Conservation (phyloP, 2,329 filamentous ascomycete genomes). For the Albophoma yamanashiensis region DNA sequence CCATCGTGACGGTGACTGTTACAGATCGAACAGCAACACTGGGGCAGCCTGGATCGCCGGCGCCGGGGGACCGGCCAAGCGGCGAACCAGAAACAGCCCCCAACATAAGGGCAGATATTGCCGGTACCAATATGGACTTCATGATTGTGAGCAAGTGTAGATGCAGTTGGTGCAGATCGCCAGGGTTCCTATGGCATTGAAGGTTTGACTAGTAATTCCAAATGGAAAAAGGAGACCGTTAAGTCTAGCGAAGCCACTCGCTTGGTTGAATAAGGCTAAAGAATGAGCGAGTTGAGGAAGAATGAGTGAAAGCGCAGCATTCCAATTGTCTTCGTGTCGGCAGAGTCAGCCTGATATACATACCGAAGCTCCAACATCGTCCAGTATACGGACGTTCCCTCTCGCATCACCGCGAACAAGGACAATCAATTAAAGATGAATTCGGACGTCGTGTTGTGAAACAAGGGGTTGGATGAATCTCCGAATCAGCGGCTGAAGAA, state of each 20-base stretch:
- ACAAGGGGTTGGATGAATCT: background rate
- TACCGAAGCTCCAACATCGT: too few species aligned
- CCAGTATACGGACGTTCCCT: too few species aligned
- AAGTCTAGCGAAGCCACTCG: background rate
- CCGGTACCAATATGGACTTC: background rate
- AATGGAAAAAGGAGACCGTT: background rate
- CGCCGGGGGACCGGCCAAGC: background rate
- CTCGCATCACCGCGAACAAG: too few species aligned
- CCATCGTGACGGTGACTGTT: too few species aligned
- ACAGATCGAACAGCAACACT: too few species aligned
- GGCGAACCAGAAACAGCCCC: background rate
- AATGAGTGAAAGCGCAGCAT: background rate
- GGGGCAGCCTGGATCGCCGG: too few species aligned
- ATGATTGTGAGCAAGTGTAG: background rate
- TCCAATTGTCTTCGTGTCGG: background rate
- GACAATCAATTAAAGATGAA: background rate
- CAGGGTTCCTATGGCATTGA: too few species aligned
- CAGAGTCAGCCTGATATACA: background rate
- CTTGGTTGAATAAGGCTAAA: background rate
- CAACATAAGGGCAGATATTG: background rate
- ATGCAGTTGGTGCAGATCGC: background rate
- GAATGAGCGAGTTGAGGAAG: background rate
- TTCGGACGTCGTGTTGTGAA: background rate
- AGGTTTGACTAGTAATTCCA: too few species aligned
- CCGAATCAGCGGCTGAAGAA: background rate